phyloP scores from a whole-genome alignment of 768 basidiomycete species.

The Lactarius akahatsu region DNA sequence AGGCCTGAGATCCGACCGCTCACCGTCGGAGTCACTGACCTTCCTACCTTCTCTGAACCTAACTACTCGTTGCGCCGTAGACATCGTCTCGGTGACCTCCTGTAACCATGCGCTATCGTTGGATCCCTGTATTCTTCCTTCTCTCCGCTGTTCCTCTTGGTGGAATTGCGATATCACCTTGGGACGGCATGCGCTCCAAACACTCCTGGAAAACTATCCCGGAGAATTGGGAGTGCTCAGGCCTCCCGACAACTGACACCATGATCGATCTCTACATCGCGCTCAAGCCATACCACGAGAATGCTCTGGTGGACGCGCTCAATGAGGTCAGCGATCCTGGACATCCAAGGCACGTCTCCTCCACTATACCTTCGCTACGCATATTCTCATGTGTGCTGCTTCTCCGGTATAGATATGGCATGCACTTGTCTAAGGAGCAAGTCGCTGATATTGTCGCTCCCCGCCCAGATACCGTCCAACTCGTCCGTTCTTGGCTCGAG shows the following conservation, averaged over 20 bases:
- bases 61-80: neutral
- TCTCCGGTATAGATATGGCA: neutral
- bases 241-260: neutral
- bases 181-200: neutral
- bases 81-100: neutral
- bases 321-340: neutral
- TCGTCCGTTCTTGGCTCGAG: neutral
- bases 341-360: too few relatives aligned
- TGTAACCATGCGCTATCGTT: neutral
- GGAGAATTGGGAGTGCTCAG: neutral
- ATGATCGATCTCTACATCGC: too few relatives aligned
- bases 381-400: neutral
- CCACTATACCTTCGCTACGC: neutral
- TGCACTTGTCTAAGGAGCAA: neutral
- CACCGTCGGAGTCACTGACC: too few relatives aligned
- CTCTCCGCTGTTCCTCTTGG: neutral
- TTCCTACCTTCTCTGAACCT: neutral
- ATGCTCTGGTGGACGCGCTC: neutral
- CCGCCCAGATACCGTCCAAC: neutral
- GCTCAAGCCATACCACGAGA: neutral
- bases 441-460: neutral
- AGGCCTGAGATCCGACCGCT: too few relatives aligned
- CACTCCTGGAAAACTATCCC: neutral
- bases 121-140: neutral
- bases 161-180: neutral